These are phyloP conservation scores for Bondarzewia mesenterica DNA, from an alignment of 1,284 basidiomycete genomes.

Conservation along the genomic window DNA sequence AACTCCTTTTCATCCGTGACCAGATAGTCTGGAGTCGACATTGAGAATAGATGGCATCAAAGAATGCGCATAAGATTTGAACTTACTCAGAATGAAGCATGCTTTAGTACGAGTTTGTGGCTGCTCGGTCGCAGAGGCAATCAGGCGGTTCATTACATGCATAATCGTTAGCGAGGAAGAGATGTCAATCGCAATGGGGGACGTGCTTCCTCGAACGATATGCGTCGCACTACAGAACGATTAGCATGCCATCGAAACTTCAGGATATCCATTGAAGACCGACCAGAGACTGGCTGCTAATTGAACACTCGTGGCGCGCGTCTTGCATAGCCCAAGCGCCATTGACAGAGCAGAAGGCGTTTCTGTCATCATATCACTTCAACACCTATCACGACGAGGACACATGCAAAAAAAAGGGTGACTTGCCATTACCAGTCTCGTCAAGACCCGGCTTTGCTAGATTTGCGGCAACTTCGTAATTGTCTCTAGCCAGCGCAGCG, in stretches of 20 bases:
- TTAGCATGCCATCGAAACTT: background rate
- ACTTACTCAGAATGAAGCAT: slow-evolving; percentile 65
- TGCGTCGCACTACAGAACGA: slow-evolving; percentile 51
- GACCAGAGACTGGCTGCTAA: slow-evolving; percentile 65
- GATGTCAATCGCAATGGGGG: slow-evolving; percentile 27
- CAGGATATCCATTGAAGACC: slow-evolving; percentile 8
- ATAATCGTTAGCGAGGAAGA: slow-evolving; percentile 44
- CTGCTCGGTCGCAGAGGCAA: slow-evolving; percentile 34
- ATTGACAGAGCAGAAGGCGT: slow-evolving; percentile 24
- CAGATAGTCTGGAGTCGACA: slow-evolving; percentile 45
- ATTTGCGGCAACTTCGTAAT: slow-evolving; percentile 38
- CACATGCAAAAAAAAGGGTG: background rate
- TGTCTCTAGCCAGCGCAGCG: slow-evolving; percentile 65
- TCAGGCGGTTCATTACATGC: slow-evolving; percentile 52
- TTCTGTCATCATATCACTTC: too few species aligned
- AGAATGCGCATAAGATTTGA: background rate
- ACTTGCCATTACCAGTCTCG: slow-evolving; percentile 30
- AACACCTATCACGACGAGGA: too few species aligned
- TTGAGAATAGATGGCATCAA: background rate
- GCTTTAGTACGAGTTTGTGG: slow-evolving; percentile 44
- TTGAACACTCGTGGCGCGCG: slow-evolving; percentile 49
- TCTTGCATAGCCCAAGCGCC: slow-evolving; percentile 43
- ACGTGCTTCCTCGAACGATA: slow-evolving; percentile 40
- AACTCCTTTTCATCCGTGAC: slow-evolving; percentile 63
- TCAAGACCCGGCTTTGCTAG: slow-evolving; percentile 30